Conservation (phyloP, 2,329 filamentous ascomycete genomes). For the Pseudogymnoascus sp. region DNA sequence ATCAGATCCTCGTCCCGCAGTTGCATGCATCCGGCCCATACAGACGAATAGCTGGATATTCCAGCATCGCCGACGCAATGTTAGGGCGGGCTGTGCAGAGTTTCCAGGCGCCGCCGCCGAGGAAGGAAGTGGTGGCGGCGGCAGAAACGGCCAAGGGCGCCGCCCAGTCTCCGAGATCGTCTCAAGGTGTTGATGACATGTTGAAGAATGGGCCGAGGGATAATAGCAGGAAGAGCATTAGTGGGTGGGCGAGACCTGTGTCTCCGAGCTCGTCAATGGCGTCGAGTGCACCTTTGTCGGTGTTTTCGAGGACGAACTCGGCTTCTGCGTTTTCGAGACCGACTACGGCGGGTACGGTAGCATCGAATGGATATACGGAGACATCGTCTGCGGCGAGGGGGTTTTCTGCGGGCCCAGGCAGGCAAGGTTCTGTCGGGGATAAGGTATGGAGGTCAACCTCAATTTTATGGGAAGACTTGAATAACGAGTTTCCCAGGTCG, state of each 20-base stretch:
- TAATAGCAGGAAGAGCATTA: background rate
- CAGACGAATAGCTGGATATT: constrained; percentile 15
- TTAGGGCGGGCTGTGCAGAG: constrained; percentile 23
- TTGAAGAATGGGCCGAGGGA: background rate
- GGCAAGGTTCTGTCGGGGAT: background rate
- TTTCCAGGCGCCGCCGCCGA: constrained; percentile 14
- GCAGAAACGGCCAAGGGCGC: background rate
- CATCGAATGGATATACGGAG: background rate
- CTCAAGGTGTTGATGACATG: background rate
- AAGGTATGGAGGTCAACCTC: background rate
- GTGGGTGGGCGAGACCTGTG: constrained; percentile 23
- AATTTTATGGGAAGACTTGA: background rate
- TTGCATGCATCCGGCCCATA: constrained; percentile 17
- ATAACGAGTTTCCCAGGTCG: background rate
- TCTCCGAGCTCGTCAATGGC: background rate
- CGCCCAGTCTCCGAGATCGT: background rate
- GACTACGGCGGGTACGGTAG: constrained; percentile 16
- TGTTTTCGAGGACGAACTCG: background rate
- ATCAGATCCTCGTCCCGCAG: constrained; percentile 7
- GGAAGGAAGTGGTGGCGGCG: constrained; percentile 17
- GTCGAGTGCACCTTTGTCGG: background rate
- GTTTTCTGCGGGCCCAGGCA: background rate
- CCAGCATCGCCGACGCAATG: constrained; percentile 28
- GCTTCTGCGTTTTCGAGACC: constrained; percentile 17
- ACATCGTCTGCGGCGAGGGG: background rate